Evolutionary conservation across 495 filamentous ascomycete genomes (phyloP), one percentile per base, ranked within the genome.

Genomic region (Tuber aestivum): DNA sequence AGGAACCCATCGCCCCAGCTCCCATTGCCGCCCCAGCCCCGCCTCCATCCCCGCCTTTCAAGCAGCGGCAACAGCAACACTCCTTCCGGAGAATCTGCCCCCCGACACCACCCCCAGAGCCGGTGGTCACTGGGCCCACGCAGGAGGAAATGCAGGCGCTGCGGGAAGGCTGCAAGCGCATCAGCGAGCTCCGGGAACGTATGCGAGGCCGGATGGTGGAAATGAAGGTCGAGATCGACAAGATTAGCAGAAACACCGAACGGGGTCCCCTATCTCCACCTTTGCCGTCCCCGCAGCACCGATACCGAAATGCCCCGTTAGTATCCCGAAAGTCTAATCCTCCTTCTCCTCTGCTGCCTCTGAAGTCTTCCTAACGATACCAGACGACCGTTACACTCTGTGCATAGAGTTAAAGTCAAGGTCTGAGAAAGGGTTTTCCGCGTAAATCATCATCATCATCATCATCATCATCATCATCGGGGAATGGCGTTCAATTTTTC

Each of bases 191-290:
- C 61, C 74, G 77, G 77, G 72, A 76, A 70, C 78, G 78, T 61
- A 79, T 79, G 44, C 78, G 78, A 65, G 78, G 78, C 3, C 76
- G 78, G 40, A 79, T 79, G 72, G 78, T 76, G 5, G 77, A 79
- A 45, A 79, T 79, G 77, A 79, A 79, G 70, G 78, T 79, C 32
- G 78, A 79, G 70, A 79, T 79, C 70, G 78, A 79, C 45, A 79
- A 71, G 70, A 79, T 79, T 72, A 71, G 78, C 45, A 73, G 78
- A 18, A 73, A 79, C 56, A 65, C 56, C 56, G 56, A 65, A 35
- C 56, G 56, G 27, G 56, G 56, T 65, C 56, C 56, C 12, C 56
- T 65, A 32, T 65, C 56, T 65, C 56, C 56, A 32, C 56, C 56
- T 65, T 65, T 65, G 56, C 56, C 56, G n/a, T 65, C 56, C n/a